Evolutionary conservation across 441 rosid genomes (phyloP), one percentile per base, ranked within the genome.

Genomic region (Brassica hybrid): DNA sequence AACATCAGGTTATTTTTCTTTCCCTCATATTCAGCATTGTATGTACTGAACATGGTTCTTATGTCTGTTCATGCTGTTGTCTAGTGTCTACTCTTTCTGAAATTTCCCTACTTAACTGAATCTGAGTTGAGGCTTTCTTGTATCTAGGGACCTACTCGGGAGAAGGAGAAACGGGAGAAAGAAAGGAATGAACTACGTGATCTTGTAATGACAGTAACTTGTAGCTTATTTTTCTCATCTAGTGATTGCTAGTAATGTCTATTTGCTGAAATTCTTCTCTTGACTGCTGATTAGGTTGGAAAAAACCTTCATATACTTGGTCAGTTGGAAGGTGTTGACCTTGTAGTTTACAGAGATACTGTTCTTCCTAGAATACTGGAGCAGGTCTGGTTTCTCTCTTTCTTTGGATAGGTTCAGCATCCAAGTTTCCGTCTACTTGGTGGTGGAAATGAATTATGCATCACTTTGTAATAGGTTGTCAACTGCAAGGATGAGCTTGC

Each of bases 401-500:
- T 67, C 43, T 75, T 78, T 25, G 60, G 71, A 73, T 57, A 75
- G 60, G 82, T 72, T 67, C 65, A 34, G 76, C 67, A 57, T 76
- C 34, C 75, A 50, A 71, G 69, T 60, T 79, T 60, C 43, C n/a
- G 21, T 69, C 34, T 69, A 64, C 64, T 19, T 69, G 67, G 21
- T 64, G 56, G 25, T 14, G 65, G 38, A 69, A 45, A 64, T 81
- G 69, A 27, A 66, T 45, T 36, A 74, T 72, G 12, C 18, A 48
- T 62, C 67, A n/a, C 56, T 77, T 78, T 79, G 75, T 85, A 27
- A 65, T 79, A 95, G 99, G 90, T 93, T 79, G 99, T 95, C 78
- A 95, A 95, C 85, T 93, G 99, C 78, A 96, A 88, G 86, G 99
- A 93, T 82, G 99, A 96, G 50, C 80, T 93, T 81, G 99, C 97